A percentile compares a stretch with the other conserved stretches of the same genome.
These are phyloP conservation scores for Lycium ferocissimum DNA, from an alignment of 257 asterid genomes.

Conservation along the genomic window DNA sequence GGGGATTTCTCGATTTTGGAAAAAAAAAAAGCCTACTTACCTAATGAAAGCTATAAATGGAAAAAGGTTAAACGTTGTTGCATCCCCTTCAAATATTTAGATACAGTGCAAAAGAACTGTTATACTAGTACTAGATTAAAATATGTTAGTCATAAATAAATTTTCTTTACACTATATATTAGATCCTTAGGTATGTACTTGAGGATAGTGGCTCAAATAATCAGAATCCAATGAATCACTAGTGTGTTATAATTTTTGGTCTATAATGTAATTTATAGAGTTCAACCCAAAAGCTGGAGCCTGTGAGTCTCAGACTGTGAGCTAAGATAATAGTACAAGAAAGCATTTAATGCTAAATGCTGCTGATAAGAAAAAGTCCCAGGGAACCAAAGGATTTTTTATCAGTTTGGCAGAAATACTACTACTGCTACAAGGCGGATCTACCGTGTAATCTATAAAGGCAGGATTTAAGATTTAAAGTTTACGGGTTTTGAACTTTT, in stretches of 20 bases:
- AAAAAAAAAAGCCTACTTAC: no score
- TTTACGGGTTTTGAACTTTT: no score
- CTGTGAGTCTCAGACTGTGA: not conserved
- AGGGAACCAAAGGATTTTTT: not conserved
- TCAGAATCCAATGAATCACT: not conserved
- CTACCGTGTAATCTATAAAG: no score
- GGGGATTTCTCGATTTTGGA: no score
- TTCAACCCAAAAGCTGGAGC: not conserved
- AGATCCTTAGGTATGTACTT: not conserved
- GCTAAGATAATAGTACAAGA: not conserved
- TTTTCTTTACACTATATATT: no score
- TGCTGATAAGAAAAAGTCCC: not conserved
- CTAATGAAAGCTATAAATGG: not conserved
- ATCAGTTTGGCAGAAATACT: constrained; percentile 1
- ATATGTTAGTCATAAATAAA: no score
- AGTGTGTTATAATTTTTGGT: not conserved
- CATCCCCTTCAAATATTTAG: no score
- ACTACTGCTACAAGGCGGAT: not conserved
- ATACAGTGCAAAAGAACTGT: no score
- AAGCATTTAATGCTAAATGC: not conserved
- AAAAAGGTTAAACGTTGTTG: no score
- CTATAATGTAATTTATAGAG: not conserved
- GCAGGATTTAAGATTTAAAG: no score
- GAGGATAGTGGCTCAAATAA: not conserved
- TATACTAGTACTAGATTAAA: no score